These are phyloP conservation scores for Suhomyces canberraensis DNA, from an alignment of 805 yeast species.

Conservation along the genomic window DNA sequence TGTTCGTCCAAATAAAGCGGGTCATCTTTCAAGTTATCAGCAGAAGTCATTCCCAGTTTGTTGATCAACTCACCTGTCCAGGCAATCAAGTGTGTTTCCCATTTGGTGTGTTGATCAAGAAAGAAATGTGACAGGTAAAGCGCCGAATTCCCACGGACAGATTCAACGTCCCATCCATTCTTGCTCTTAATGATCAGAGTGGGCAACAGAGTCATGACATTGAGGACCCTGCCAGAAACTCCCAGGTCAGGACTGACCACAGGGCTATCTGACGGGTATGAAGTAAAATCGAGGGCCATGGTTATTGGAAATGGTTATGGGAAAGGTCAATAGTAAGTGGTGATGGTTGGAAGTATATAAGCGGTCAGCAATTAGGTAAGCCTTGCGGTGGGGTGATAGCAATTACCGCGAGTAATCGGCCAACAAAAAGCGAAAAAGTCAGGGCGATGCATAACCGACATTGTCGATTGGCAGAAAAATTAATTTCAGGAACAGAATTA, in stretches of 20 bases:
- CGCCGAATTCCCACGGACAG: conserved; percentile 80
- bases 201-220: conserved; percentile 67
- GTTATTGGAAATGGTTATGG: no score
- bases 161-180: conserved; percentile 53
- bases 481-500: no score
- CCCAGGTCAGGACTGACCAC: conserved; percentile 31
- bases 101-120: conserved; percentile 60
- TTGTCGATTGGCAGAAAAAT: no score
- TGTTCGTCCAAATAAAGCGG: conserved; percentile 56
- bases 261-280: conserved; percentile 16
- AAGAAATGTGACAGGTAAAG: conserved; percentile 71
- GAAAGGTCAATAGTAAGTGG: background rate
- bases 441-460: no score
- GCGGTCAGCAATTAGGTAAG: background rate
- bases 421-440: no score
- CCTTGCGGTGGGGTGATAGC: background rate
- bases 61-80: conserved; percentile 89
- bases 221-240: conserved; percentile 64
- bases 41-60: conserved; percentile 17
- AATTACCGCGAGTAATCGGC: no score
- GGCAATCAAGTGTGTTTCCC: conserved; percentile 87
- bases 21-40: conserved; percentile 45
- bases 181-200: conserved; percentile 49
- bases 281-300: conserved; percentile 18
- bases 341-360: background rate